phyloP scores from a whole-genome alignment of 108 stramenopile genomes.

The Craspedostauros australis region DNA sequence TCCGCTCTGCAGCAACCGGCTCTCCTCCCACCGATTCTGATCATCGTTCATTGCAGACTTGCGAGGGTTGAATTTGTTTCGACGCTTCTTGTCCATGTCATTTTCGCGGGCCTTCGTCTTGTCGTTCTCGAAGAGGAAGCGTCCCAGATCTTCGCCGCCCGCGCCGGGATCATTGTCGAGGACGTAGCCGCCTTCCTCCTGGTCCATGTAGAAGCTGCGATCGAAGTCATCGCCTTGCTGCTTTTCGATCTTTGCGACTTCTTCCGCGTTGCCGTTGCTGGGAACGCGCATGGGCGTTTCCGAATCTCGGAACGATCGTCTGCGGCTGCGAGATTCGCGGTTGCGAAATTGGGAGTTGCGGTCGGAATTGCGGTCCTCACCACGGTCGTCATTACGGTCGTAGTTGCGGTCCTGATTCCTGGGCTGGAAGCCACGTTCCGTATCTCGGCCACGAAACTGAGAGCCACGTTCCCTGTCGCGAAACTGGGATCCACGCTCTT shows the following conservation, averaged over 20 bases:
- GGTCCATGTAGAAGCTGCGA: conserved; percentile 82
- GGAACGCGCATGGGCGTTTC: too few relatives aligned
- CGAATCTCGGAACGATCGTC: neutral
- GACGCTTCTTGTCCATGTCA: conserved; percentile 66
- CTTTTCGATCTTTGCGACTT: conserved; percentile 15
- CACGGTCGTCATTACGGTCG: too few relatives aligned
- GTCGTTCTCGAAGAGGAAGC: conserved; percentile 80
- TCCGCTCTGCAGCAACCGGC: conserved; percentile 82
- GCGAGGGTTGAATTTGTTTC: conserved; percentile 35
- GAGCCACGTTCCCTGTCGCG: too few relatives aligned
- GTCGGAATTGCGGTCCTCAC: too few relatives aligned
- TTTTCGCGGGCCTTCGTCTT: conserved; percentile 73
- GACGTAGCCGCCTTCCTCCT: conserved; percentile 75
- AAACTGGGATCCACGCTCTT: too few relatives aligned
- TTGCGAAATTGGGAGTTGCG: too few relatives aligned
- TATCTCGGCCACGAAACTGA: too few relatives aligned
- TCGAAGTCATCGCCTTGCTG: conserved; percentile 72
- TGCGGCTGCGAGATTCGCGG: neutral
- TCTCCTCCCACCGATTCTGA: conserved; percentile 97
- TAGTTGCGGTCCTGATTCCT: too few relatives aligned
- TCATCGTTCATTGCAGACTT: conserved; percentile 79
- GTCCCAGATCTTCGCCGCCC: conserved; percentile 38
- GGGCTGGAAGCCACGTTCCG: too few relatives aligned
- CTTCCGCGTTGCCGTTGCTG: conserved; percentile 18
- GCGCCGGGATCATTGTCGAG: conserved; percentile 18